Evolutionary conservation across 805 yeast species (phyloP), one percentile per base, ranked within the genome.

Genomic region (Candida nanaspora): DNA sequence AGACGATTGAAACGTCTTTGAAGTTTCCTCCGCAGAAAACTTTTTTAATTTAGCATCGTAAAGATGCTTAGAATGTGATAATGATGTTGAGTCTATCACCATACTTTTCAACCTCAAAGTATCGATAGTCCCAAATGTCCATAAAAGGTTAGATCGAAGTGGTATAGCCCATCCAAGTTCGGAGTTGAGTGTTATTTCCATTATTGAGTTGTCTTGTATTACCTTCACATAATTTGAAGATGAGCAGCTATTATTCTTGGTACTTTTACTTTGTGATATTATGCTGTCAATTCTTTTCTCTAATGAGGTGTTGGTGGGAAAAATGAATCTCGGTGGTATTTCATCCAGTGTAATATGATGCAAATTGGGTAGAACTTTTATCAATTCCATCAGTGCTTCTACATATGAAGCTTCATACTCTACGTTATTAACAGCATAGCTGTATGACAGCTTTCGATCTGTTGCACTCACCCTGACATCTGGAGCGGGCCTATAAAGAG

Each of bases 131-230:
- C 72, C 70, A 42, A 72, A 62, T 16, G 78, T 59, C 46, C 73
- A 59, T 2, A 76, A 53, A 7, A 77, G 48, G 44, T 71, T 74
- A 11, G 68, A 59, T 42, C 72, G 63, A 46, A 77, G 56, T 3
- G 80, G 76, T 14, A 78, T 70, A 27, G 70, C 68, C 78, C 78
- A 71, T 2, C 76, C 77, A 0, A 65, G 42, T 44, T 72, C 73
- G 0, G 76, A 65, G 4, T 66, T 58, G 2, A 73, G 48, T 4
- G 53, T 51, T n/a, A 73, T 50, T n/a, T 47, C 59, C 2, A 59
- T 44, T 6, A 72, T 10, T 3, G 43, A 37, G 18, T 21, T 25
- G 16, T n/a, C n/a, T 34, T 35, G 15, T 15, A 39, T 21, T 9
- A 29, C 16, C 22, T 30, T 19, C 14, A 22, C 22, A 21, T 10